phyloP scores from a whole-genome alignment of 2,329 filamentous ascomycete genomes.

The Fusarium annulatum region DNA sequence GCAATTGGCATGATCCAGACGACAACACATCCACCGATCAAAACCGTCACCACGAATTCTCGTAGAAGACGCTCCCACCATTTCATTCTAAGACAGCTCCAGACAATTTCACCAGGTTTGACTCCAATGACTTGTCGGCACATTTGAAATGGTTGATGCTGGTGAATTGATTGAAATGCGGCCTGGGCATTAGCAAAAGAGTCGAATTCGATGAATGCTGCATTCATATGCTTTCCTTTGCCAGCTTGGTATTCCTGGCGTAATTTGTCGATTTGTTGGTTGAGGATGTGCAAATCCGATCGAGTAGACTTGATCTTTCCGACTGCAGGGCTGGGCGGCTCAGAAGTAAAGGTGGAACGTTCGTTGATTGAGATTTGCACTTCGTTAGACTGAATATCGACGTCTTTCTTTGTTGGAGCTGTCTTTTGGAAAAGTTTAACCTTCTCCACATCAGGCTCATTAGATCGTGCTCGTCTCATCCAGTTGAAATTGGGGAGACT shows the following conservation, averaged over 20 bases:
- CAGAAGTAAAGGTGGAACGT: accelerated
- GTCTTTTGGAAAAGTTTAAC: accelerated
- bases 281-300: neutral
- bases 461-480: accelerated
- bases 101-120: neutral
- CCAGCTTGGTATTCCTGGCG: neutral
- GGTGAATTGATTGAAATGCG: neutral
- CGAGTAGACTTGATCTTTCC: accelerated
- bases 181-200: neutral
- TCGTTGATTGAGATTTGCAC: accelerated
- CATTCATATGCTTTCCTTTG: neutral
- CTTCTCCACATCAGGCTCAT: neutral
- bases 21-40: neutral
- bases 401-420: accelerated
- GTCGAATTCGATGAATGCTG: neutral
- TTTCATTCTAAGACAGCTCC: neutral
- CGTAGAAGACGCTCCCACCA: neutral
- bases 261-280: neutral
- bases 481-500: accelerated
- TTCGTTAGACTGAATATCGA: accelerated
- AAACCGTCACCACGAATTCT: accelerated
- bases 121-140: neutral
- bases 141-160: neutral
- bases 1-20: neutral
- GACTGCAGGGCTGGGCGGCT: accelerated